Evolutionary conservation across 257 asterid species (phyloP).

Genomic region (Penstemon davidsonii): DNA sequence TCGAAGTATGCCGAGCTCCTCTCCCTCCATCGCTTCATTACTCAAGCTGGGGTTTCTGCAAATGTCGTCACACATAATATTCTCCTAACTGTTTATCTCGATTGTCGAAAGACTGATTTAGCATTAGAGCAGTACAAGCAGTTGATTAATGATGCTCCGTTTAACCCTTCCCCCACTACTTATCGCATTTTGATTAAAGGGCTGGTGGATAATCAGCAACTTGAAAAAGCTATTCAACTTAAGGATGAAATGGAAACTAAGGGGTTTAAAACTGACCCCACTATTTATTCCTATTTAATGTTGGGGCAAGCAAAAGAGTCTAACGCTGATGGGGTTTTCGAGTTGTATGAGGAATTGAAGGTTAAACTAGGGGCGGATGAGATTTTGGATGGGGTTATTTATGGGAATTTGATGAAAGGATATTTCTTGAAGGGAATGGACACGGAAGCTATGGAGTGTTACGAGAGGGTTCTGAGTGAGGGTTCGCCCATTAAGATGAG

Average conservation of each 20-base stretch:
- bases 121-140: slow-evolving; percentile 87
- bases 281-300: slow-evolving; percentile 73
- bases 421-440: slow-evolving; percentile 87
- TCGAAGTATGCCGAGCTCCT: slow-evolving; percentile 72
- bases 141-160: slow-evolving; percentile 65
- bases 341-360: slow-evolving; percentile 77
- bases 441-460: slow-evolving; percentile 79
- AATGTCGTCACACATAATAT: slow-evolving; percentile 74
- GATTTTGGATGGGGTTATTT: slow-evolving; percentile 69
- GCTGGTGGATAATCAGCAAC: slow-evolving; percentile 59
- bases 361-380: slow-evolving; percentile 56
- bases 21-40: slow-evolving; percentile 81
- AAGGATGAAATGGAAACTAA: slow-evolving; percentile 67
- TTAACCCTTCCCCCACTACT: slow-evolving; percentile 74
- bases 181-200: slow-evolving; percentile 73
- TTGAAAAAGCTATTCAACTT: slow-evolving; percentile 64
- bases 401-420: slow-evolving; percentile 88
- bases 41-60: slow-evolving; percentile 82
- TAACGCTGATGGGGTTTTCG: slow-evolving; percentile 61
- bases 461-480: slow-evolving; percentile 51
- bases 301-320: slow-evolving; percentile 58
- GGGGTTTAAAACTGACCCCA: slow-evolving; percentile 61
- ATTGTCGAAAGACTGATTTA: slow-evolving; percentile 73
- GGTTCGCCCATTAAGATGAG: slow-evolving; percentile 62
- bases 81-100: slow-evolving; percentile 69